These are phyloP conservation scores for Fusarium solani-melongenae DNA, from an alignment of 2,329 filamentous ascomycete genomes.

Conservation along the genomic window DNA sequence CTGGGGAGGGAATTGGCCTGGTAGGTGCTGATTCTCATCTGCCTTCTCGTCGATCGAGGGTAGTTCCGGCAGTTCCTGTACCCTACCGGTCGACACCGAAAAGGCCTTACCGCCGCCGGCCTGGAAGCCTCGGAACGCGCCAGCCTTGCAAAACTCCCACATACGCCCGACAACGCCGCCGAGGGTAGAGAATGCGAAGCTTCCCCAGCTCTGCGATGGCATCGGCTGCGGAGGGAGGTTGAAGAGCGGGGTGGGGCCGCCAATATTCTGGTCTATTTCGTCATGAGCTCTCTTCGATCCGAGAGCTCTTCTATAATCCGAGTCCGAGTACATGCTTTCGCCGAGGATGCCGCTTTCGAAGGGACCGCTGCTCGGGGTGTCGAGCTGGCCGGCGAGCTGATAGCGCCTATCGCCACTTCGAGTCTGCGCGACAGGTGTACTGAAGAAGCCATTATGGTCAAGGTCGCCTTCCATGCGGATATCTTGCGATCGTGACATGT, in stretches of 20 bases:
- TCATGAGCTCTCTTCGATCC: slow-evolving; percentile 58
- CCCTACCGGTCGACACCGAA: slow-evolving; percentile 54
- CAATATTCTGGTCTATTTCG: slow-evolving; percentile 50
- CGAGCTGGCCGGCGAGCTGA: slow-evolving; percentile 65
- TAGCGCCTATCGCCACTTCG: slow-evolving; percentile 50
- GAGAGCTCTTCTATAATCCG: slow-evolving; percentile 65
- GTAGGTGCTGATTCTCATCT: slow-evolving; percentile 39
- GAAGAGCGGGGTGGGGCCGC: slow-evolving; percentile 49
- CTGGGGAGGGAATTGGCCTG: slow-evolving; percentile 47
- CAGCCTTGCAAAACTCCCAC: slow-evolving; percentile 83
- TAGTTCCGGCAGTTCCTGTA: slow-evolving; percentile 38
- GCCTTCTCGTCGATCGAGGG: slow-evolving; percentile 23
- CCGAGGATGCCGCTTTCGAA: slow-evolving; percentile 54
- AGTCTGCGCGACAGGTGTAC: slow-evolving; percentile 30
- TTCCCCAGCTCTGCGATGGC: slow-evolving; percentile 62
- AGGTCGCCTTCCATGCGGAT: slow-evolving; percentile 33
- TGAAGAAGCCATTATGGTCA: slow-evolving; percentile 36
- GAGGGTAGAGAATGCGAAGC: slow-evolving; percentile 69
- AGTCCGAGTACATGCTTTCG: slow-evolving; percentile 67
- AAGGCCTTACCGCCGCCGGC: slow-evolving; percentile 85
- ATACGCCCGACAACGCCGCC: slow-evolving; percentile 80
- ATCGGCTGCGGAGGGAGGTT: slow-evolving; percentile 44
- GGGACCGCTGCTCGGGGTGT: slow-evolving; percentile 55
- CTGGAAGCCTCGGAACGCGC: slow-evolving; percentile 84
- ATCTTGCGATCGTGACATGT: slow-evolving; percentile 42